A percentile compares a stretch with the other conserved stretches of the same genome.
These are phyloP conservation scores for Aspergillus aculeatinus DNA, from an alignment of 2,329 filamentous ascomycete genomes.

Conservation along the genomic window DNA sequence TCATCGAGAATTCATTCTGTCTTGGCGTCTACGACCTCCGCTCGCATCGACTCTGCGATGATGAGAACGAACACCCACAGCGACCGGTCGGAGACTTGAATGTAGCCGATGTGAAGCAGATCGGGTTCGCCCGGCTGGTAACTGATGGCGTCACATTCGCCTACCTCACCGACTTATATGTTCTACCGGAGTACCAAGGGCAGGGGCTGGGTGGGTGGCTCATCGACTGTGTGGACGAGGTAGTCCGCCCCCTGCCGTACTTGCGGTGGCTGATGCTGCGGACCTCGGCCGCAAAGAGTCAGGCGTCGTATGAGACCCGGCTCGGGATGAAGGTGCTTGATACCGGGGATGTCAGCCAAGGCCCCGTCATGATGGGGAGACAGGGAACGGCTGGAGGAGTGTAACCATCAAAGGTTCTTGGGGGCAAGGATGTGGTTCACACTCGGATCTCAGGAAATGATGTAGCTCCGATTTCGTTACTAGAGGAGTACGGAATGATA, in stretches of 20 bases:
- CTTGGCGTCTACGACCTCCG: conserved; percentile 54
- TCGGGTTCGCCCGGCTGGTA: conserved; percentile 63
- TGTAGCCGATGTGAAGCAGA: conserved; percentile 34
- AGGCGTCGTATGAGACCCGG: conserved; percentile 22
- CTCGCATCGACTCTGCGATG: not conserved
- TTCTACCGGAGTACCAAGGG: conserved; percentile 59
- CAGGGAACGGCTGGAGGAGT: not conserved
- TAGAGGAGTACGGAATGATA: too few relatives aligned
- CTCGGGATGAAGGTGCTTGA: conserved; percentile 26
- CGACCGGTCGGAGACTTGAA: conserved; percentile 14
- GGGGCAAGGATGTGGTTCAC: too few relatives aligned
- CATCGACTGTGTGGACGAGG: conserved; percentile 60
- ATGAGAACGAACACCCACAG: not conserved
- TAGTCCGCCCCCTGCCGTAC: conserved; percentile 56
- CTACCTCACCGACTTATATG: conserved; percentile 69
- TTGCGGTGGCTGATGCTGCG: conserved; percentile 59
- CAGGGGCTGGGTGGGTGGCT: conserved; percentile 66
- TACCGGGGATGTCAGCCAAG: conserved; percentile 16
- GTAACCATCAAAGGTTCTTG: not conserved
- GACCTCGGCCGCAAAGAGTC: conserved; percentile 21
- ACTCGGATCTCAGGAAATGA: too few relatives aligned
- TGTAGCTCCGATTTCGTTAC: too few relatives aligned
- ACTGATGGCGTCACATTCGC: conserved; percentile 69
- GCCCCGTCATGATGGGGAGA: conserved; percentile 5
- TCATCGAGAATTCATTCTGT: conserved; percentile 60